Evolutionary conservation across 225 moss, liverwort and hornwort genomes (phyloP).

Genomic region (Bryoerythrophyllum caledonicum): DNA sequence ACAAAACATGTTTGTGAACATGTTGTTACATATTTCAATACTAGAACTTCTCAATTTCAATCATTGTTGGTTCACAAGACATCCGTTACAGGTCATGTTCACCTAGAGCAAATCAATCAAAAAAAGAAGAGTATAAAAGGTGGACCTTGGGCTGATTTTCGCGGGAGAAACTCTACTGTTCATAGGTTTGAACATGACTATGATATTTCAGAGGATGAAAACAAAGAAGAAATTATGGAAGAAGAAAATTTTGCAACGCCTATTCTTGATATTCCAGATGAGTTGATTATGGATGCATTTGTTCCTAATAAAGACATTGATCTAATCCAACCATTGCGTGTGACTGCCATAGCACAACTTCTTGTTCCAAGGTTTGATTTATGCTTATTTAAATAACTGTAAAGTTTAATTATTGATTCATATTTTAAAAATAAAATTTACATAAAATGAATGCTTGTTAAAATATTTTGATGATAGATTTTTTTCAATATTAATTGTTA

Average conservation of each 20-base stretch:
- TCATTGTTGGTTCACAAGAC: conserved; percentile 45
- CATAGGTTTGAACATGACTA: conserved; percentile 39
- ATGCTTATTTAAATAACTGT: background rate
- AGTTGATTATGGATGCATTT: conserved; percentile 41
- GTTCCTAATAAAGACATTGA: conserved; percentile 40
- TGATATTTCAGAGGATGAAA: conserved; percentile 14
- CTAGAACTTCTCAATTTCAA: conserved; percentile 43
- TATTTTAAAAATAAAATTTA: too few species aligned
- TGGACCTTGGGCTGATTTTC: conserved; percentile 36
- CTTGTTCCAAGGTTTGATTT: conserved; percentile 35
- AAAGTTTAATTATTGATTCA: background rate
- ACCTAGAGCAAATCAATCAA: conserved; percentile 37
- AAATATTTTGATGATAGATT: too few species aligned
- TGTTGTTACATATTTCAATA: conserved; percentile 67
- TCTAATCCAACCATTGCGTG: conserved; percentile 41
- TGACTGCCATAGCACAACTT: conserved; percentile 28
- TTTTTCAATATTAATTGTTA: too few species aligned
- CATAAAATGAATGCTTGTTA: background rate
- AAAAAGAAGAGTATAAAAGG: conserved; percentile 31
- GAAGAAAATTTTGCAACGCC: background rate
- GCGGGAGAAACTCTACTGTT: conserved; percentile 21
- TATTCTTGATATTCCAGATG: conserved; percentile 41
- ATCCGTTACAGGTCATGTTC: conserved; percentile 38
- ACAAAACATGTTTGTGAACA: conserved; percentile 86
- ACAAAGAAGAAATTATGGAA: background rate